Evolutionary conservation across 257 asterid species (phyloP), one percentile per base, ranked within the genome.

Genomic region (Scutellaria barbata): DNA sequence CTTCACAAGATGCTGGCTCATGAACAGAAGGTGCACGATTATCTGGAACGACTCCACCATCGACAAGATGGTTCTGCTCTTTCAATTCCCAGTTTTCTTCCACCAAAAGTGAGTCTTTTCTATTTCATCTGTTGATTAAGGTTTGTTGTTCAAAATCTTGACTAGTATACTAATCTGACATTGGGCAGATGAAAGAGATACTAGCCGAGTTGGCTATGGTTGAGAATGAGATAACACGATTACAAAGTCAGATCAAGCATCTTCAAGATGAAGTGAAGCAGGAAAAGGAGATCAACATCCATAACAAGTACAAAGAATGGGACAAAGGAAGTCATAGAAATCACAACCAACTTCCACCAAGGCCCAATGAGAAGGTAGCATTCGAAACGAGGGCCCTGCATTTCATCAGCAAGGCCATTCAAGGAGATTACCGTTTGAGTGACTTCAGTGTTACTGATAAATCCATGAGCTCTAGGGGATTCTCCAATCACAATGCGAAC

Each of bases 351-450:
- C 81, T 75, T 35, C 86, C 87, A 5, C 85, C 85, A 37, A 30
- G 72, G 62, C 60, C 70, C 14, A 79, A 77, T 9, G 84, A 82
- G 40, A 81, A 78, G 59, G 79, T 64, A 1, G 39, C 83, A 4
- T 92, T 88, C 30, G 95, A 92, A 40, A 83, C 89, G 0, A 92
- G 88, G 81, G 86, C 95, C 20, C 71, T 90, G 77, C 96, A 88
- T 82, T 92, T 92, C 77, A 89, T 92, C 75, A 89, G 77, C 88
- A 92, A 88, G 80, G 96, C 97, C 52, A 90, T 90, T 8, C 90
- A 86, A 72, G 96, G 96, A 57, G 98, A 89, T 53, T 90, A 88
- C 53, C 84, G 74, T 54, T 63, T 84, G 12, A 81, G 76, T 46
- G 89, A 88, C 78, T 85, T 88, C 71, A 82, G 76, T 13, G 46